phyloP scores from a whole-genome alignment of 345 rosid species.

The Cardamine occulta region DNA sequence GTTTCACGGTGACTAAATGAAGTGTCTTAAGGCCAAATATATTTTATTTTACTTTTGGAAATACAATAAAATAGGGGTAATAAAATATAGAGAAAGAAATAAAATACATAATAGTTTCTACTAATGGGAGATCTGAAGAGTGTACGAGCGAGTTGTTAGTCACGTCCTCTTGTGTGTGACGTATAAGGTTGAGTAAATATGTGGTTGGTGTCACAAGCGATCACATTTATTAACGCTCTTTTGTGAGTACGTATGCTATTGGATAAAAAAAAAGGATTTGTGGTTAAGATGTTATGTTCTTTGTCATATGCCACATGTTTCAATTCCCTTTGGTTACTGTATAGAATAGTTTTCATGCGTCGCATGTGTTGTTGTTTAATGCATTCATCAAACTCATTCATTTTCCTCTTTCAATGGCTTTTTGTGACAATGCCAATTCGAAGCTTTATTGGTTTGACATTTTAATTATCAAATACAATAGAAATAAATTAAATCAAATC shows the following conservation, averaged over 20 bases:
- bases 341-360: constrained; percentile 16
- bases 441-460: not conserved
- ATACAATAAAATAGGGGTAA: not conserved
- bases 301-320: constrained; percentile 28
- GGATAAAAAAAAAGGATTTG: constrained; percentile 3
- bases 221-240: constrained; percentile 36
- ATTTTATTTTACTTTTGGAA: not conserved
- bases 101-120: constrained; percentile 15
- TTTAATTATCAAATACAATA: not conserved
- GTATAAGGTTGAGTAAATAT: constrained; percentile 39
- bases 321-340: constrained; percentile 13
- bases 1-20: not conserved
- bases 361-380: constrained; percentile 33
- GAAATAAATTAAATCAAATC: not conserved
- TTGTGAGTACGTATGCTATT: not conserved
- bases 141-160: constrained; percentile 35
- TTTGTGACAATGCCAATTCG: not conserved
- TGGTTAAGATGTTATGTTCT: constrained; percentile 6
- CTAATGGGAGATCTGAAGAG: constrained; percentile 24
- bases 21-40: not conserved
- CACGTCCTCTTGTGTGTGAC: constrained; percentile 32
- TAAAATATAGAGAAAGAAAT: constrained; percentile 11
- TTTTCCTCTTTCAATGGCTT: not conserved
- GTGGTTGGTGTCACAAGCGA: constrained; percentile 40
- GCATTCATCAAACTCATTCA: constrained; percentile 29